Evolutionary conservation across 2,329 filamentous ascomycete genomes (phyloP), one percentile per base, ranked within the genome.

Genomic region (Aureobasidium lini): DNA sequence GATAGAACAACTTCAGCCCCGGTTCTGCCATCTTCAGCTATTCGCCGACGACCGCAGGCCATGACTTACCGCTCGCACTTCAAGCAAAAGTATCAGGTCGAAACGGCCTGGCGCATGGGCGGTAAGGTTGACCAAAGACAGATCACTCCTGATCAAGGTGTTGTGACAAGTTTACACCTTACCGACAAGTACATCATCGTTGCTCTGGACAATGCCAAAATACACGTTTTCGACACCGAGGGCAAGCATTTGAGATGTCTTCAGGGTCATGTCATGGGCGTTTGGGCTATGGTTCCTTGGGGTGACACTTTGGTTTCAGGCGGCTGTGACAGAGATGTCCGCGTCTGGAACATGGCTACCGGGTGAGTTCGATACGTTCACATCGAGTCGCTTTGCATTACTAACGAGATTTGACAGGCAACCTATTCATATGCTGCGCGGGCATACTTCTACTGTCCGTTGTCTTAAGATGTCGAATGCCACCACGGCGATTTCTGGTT

Each of bases 281-380:
- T 99, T 18, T 99, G 94, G 94, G 94, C 94, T 50, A 97, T 99
- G 93, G 91, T 99, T 28, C 94, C 94, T 6, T 96, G 92, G 89
- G 93, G 90, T 61, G 93, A 99, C 71, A 88, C 90, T 57, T 81
- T 99, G 62, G 94, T 99, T 62, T 96, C 91, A 67, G 94, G 94
- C 67, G 94, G 94, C 6, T 99, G 94, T 71, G 94, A 99, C 76
- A 84, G 94, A 62, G 94, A 99, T 70, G 94, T 99, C 31, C 84
- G 94, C 60, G 94, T 99, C 6, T 99, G 94, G 94, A 89, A 99
- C 69, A 86, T 99, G 79, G 85, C 86, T 53, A 95, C 90, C 62
- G 94, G 92, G 90, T 95, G 82, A 72, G 84, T 62, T 44, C 34
- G 2, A 15, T 46, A 23, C 37, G 15, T 42, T 2, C 8, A 2